phyloP scores from a whole-genome alignment of 2,329 filamentous ascomycete genomes.

The Aspergillus sojae region DNA sequence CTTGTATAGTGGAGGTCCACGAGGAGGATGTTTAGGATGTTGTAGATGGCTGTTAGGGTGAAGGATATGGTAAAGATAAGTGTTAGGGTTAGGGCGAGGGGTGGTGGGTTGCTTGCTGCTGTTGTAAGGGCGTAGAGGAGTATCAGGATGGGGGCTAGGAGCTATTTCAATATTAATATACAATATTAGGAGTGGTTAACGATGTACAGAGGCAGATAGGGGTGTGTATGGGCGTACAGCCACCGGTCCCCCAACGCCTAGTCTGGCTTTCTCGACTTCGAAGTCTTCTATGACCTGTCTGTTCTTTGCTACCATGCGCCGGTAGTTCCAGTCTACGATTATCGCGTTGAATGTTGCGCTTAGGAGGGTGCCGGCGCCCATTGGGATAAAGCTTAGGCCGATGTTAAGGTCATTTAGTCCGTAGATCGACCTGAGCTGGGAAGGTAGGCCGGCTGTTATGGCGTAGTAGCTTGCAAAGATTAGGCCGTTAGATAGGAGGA shows the following conservation, averaged over 20 bases:
- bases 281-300: not conserved
- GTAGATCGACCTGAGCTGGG: not conserved
- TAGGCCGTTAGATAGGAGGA: slow-evolving; percentile 43
- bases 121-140: not conserved
- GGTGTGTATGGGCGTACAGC: not conserved
- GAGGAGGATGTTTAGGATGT: slow-evolving; percentile 49
- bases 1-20: slow-evolving; percentile 43
- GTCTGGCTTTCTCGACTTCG: not conserved
- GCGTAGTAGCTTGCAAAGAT: slow-evolving; percentile 54
- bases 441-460: slow-evolving; percentile 36
- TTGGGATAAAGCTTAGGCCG: not conserved
- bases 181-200: rapidly evolving
- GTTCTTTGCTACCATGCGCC: not conserved
- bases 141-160: not conserved
- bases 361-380: not conserved
- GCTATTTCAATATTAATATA: not conserved
- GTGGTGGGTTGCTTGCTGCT: not conserved
- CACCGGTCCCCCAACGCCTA: not conserved
- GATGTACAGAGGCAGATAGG: not conserved
- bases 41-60: slow-evolving; percentile 43
- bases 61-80: slow-evolving; percentile 30
- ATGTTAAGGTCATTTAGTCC: not conserved
- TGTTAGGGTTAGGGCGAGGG: not conserved
- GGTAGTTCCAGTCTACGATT: not conserved
- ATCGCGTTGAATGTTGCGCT: not conserved